Evolutionary conservation across 768 basidiomycete genomes (phyloP).

Genomic region (Russula emetica): DNA sequence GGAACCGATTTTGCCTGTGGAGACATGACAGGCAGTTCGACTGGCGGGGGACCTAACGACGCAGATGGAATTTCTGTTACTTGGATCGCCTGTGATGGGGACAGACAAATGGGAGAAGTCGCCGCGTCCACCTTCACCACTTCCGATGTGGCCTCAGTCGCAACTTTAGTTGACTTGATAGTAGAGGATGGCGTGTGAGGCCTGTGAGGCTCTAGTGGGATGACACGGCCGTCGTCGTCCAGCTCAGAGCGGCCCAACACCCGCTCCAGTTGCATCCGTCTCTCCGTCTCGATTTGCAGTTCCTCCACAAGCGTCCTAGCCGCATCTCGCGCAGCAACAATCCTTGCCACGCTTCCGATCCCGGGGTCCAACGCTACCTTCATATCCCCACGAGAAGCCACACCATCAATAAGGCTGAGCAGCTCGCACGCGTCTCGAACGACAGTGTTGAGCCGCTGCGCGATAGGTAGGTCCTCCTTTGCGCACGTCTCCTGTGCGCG

Average conservation of each 20-base stretch:
- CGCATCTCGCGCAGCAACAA: conserved; percentile 46
- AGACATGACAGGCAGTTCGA: neutral
- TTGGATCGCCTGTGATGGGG: neutral
- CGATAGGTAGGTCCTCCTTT: conserved; percentile 18
- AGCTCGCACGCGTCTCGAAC: conserved; percentile 26
- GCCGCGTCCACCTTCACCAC: conserved; percentile 24
- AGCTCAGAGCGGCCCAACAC: conserved; percentile 28
- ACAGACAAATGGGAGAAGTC: conserved; percentile 22
- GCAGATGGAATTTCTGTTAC: neutral
- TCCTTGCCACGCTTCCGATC: conserved; percentile 50
- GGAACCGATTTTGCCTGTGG: neutral
- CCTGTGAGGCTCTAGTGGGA: neutral
- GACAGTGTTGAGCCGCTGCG: conserved; percentile 15
- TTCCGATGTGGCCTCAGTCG: neutral
- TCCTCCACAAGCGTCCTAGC: conserved; percentile 54
- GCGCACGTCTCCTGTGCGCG: conserved; percentile 44
- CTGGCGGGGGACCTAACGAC: neutral
- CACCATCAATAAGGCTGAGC: conserved; percentile 33
- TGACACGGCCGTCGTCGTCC: conserved; percentile 11
- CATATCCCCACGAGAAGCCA: conserved; percentile 30
- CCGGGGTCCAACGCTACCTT: conserved; percentile 28
- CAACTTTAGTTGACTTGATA: neutral
- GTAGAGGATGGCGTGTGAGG: neutral
- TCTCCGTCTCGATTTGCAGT: conserved; percentile 51
- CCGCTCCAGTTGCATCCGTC: conserved; percentile 45